phyloP scores from a whole-genome alignment of 1,139 yeast genomes.

The Kodamaea sp. region DNA sequence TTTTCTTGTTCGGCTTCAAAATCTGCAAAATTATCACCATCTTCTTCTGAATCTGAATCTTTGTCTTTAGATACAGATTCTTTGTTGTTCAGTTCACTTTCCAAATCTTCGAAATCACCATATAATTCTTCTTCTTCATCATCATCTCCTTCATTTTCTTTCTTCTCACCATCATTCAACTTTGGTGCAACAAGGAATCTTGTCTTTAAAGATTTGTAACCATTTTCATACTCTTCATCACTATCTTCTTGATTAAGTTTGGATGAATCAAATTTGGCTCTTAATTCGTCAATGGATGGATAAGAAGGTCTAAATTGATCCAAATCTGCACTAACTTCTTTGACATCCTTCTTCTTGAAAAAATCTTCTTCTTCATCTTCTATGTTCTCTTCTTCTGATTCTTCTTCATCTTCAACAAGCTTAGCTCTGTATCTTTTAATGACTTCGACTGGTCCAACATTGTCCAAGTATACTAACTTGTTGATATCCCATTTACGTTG shows the following conservation, averaged over 20 bases:
- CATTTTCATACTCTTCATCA: conserved; percentile 42
- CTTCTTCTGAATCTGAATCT: conserved; percentile 24
- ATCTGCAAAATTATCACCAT: conserved; percentile 51
- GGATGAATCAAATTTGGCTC: conserved; percentile 49
- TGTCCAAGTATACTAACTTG: conserved; percentile 73
- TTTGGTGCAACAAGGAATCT: conserved; percentile 72
- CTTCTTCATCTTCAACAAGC: conserved; percentile 47
- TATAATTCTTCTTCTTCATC: conserved; percentile 52
- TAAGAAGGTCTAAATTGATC: conserved; percentile 35
- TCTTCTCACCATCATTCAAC: conserved; percentile 36
- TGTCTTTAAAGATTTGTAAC: conserved; percentile 46
- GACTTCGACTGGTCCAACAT: conserved; percentile 71
- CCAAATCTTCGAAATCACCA: conserved; percentile 82
- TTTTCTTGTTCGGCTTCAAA: conserved; percentile 50
- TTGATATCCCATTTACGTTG: conserved; percentile 72
- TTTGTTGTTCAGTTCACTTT: conserved; percentile 26
- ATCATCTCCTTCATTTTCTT: conserved; percentile 33
- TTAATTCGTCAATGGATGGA: conserved; percentile 49
- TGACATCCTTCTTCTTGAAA: conserved; percentile 50
- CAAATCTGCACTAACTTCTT: conserved; percentile 26
- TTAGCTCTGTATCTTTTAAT: conserved; percentile 65
- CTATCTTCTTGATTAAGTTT: conserved; percentile 25
- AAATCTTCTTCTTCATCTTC: conserved; percentile 56
- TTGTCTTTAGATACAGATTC: conserved; percentile 10
- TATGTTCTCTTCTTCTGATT: conserved; percentile 46